Percentiles rank a stretch among this genome's conserved stretches.
phyloP scores from a whole-genome alignment of 148 eudicot species.

The Tetragonia tetragonoides region DNA sequence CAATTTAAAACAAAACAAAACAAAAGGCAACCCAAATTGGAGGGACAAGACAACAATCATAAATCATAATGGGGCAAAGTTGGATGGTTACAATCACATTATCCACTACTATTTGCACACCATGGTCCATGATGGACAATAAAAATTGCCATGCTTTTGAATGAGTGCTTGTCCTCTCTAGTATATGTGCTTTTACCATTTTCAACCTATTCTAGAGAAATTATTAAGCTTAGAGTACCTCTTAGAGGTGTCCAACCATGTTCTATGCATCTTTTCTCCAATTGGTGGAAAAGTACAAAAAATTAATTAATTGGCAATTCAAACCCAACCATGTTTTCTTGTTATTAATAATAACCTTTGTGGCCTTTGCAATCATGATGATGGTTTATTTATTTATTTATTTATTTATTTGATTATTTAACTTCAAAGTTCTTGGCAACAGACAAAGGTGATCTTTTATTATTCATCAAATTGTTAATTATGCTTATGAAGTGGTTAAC shows the following conservation, averaged over 20 bases:
- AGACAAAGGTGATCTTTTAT: slow-evolving; percentile 13
- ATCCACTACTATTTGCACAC: neutral
- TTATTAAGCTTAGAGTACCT: neutral
- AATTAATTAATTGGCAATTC: neutral
- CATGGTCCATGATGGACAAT: slow-evolving; percentile 28
- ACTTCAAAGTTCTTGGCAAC: neutral
- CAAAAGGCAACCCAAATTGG: slow-evolving; percentile 8
- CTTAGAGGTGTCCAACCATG: slow-evolving; percentile 21
- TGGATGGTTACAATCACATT: slow-evolving; percentile 4
- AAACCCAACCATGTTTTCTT: neutral
- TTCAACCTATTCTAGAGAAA: neutral
- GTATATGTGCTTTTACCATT: slow-evolving; percentile 3
- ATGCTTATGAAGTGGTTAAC: slow-evolving; percentile 10
- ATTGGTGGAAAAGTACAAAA: neutral
- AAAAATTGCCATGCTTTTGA: slow-evolving; percentile 20
- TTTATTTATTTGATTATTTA: neutral
- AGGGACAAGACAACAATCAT: slow-evolving; percentile 17
- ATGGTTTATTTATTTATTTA: neutral
- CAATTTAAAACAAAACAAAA: neutral
- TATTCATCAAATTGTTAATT: neutral
- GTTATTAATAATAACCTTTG: neutral
- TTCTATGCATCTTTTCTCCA: slow-evolving; percentile 19
- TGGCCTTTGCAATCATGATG: neutral
- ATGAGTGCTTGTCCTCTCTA: slow-evolving; percentile 13
- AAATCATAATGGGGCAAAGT: neutral